These are phyloP conservation scores for Bacidia gigantensis DNA, from an alignment of 495 filamentous ascomycete genomes.

Conservation along the genomic window DNA sequence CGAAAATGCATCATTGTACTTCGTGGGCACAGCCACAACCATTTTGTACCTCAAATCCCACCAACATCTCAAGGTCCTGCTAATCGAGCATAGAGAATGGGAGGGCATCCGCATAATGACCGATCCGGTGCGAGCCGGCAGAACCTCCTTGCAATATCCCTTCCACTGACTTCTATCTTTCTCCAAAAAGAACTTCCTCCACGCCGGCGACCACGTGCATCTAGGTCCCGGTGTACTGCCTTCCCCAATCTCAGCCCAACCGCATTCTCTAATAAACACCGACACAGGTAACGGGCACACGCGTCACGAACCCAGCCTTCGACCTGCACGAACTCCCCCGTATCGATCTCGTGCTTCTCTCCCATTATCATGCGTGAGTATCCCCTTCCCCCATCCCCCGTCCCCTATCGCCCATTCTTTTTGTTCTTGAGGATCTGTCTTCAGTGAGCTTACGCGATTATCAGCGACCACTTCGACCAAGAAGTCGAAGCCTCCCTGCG, in stretches of 20 bases:
- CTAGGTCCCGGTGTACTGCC: conserved; percentile 45
- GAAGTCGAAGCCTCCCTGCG: conserved; percentile 44
- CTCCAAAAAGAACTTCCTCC: conserved; percentile 46
- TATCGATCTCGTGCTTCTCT: conserved; percentile 47
- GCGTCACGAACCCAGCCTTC: conserved; percentile 45
- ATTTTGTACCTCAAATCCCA: conserved; percentile 31
- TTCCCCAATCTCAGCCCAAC: background rate
- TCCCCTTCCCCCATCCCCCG: background rate
- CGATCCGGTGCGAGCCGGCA: conserved; percentile 27
- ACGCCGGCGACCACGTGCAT: conserved; percentile 54
- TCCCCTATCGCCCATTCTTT: background rate
- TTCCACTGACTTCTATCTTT: background rate
- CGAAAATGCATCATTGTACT: conserved; percentile 37
- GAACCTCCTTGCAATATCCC: background rate
- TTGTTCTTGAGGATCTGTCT: background rate
- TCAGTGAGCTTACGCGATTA: background rate
- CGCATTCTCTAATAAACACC: background rate
- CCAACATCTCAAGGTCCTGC: no score
- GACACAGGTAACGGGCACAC: conserved; percentile 23
- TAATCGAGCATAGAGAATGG: conserved; percentile 34
- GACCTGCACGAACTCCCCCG: conserved; percentile 47
- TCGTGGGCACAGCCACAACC: conserved; percentile 55
- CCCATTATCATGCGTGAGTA: conserved; percentile 47
- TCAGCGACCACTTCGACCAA: conserved; percentile 49
- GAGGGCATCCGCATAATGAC: conserved; percentile 49